phyloP scores from a whole-genome alignment of 495 filamentous ascomycete genomes.

The Aspergillus carlsbadensis region DNA sequence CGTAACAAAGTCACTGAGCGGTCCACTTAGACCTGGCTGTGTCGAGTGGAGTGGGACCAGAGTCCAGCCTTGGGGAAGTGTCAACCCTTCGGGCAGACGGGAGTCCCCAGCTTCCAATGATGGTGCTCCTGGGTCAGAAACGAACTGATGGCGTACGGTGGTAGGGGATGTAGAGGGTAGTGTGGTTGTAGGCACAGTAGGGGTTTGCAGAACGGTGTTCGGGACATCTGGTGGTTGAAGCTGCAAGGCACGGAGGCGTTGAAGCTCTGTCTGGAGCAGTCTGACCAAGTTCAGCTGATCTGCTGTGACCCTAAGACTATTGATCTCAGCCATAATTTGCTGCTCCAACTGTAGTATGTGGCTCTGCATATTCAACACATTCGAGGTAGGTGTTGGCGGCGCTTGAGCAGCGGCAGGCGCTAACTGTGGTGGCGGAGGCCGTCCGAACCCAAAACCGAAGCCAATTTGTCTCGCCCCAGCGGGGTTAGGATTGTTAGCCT shows the following conservation, averaged over 20 bases:
- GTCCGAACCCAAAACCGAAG: slow-evolving; percentile 46
- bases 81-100: slow-evolving; percentile 69
- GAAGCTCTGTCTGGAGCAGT: slow-evolving; percentile 62
- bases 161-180: slow-evolving; percentile 23
- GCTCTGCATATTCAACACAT: slow-evolving; percentile 39
- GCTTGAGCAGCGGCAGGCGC: slow-evolving; percentile 19
- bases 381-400: slow-evolving; percentile 16
- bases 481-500: slow-evolving; percentile 30
- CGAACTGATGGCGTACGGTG: slow-evolving; percentile 28
- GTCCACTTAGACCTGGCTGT: slow-evolving; percentile 16
- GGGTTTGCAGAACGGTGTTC: slow-evolving; percentile 16
- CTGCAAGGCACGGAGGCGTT: slow-evolving; percentile 54
- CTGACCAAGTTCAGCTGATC: slow-evolving; percentile 57
- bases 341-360: slow-evolving; percentile 65
- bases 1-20: background rate
- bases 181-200: slow-evolving; percentile 19
- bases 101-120: slow-evolving; percentile 63
- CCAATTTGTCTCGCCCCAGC: slow-evolving; percentile 39
- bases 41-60: slow-evolving; percentile 65
- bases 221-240: slow-evolving; percentile 25
- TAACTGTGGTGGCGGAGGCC: slow-evolving; percentile 32
- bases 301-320: slow-evolving; percentile 48
- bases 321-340: slow-evolving; percentile 64
- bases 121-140: slow-evolving; percentile 30
- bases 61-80: slow-evolving; percentile 74